These are phyloP conservation scores for Gamsiella multidivaricata DNA, from an alignment of 192 early-diverging fungal species.

Conservation along the genomic window DNA sequence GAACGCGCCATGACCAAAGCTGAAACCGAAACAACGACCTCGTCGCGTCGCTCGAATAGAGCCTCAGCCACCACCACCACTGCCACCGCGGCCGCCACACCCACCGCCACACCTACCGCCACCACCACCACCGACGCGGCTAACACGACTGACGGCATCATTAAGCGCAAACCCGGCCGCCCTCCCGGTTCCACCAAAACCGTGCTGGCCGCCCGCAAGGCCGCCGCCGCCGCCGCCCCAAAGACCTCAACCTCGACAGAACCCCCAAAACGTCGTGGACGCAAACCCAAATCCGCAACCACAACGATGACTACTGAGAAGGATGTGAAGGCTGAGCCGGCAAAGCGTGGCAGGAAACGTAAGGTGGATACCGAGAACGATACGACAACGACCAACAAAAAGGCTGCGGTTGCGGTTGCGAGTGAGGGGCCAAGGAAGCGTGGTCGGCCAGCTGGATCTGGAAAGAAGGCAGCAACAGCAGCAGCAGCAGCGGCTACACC, in stretches of 20 bases:
- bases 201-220: neutral
- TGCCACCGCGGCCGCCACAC: neutral
- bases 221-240: neutral
- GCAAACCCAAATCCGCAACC: conserved; percentile 18
- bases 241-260: neutral
- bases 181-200: conserved; percentile 1
- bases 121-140: neutral
- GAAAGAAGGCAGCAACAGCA: conserved; percentile 20
- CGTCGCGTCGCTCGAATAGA: conserved; percentile 2
- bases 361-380: conserved; percentile 5
- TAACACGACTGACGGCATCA: neutral
- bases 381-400: neutral
- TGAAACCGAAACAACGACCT: neutral
- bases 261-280: conserved; percentile 11
- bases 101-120: neutral
- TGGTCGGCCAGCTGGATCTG: conserved; percentile 26
- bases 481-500: neutral
- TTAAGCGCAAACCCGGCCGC: conserved; percentile 7
- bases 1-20: neutral
- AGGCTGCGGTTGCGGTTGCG: neutral
- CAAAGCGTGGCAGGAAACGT: conserved; percentile 13
- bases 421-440: conserved; percentile 16
- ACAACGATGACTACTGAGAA: neutral
- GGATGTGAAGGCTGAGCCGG: neutral
- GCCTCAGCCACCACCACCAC: neutral